Percentiles rank a stretch among this genome's conserved stretches.
Evolutionary conservation across 2,329 filamentous ascomycete species (phyloP).

Genomic region (Fusarium mexicanum): DNA sequence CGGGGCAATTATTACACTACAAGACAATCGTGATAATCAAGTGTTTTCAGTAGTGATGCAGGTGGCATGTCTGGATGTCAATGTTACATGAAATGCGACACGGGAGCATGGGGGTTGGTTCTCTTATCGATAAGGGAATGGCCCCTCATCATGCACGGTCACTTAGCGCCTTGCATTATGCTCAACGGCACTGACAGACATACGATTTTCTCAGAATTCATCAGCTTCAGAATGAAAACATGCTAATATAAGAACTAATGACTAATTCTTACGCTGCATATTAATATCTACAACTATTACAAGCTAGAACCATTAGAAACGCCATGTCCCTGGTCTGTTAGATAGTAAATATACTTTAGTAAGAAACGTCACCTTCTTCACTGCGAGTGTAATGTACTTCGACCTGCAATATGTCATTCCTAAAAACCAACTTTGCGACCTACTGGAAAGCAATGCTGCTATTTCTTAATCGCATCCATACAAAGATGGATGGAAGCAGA

Average conservation of each 20-base stretch:
- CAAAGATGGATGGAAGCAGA: constrained; percentile 13
- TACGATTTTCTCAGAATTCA: background rate
- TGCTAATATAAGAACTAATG: background rate
- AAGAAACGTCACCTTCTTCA: constrained; percentile 22
- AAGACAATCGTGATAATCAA: background rate
- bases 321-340: background rate
- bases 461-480: constrained; percentile 25
- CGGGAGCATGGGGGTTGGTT: background rate
- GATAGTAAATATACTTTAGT: background rate
- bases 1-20: background rate
- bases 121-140: constrained; percentile 32
- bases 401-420: constrained; percentile 34
- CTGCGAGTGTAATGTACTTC: constrained; percentile 14
- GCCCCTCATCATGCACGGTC: background rate
- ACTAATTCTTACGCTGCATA: background rate
- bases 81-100: constrained; percentile 5
- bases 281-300: constrained; percentile 18
- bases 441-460: constrained; percentile 34
- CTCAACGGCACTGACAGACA: background rate
- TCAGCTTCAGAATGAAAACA: background rate
- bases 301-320: background rate
- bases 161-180: background rate
- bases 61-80: background rate
- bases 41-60: background rate
- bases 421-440: constrained; percentile 31